These are phyloP conservation scores for Backusella parvicylindrica DNA, from an alignment of 192 early-diverging fungal genomes.

Conservation along the genomic window DNA sequence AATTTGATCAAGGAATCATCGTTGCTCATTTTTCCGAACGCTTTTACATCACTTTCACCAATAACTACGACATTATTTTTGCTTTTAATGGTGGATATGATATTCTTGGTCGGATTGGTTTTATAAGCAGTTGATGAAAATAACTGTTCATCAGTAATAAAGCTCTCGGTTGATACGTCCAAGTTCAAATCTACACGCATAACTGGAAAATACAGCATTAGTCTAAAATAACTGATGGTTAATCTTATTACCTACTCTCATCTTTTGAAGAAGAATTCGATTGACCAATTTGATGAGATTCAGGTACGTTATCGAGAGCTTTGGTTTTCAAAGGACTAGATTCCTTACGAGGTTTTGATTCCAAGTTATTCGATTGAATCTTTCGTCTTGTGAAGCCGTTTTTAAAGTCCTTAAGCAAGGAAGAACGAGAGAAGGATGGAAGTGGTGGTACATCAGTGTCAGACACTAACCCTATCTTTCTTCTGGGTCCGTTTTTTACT, in stretches of 20 bases:
- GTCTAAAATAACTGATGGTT: background rate
- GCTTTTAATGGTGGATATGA: background rate
- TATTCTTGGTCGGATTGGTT: background rate
- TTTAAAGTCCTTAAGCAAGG: constrained; percentile 1
- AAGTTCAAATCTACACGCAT: background rate
- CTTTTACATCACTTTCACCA: background rate
- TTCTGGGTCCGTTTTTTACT: background rate
- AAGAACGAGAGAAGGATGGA: constrained; percentile 1
- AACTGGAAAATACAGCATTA: background rate
- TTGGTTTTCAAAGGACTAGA: background rate
- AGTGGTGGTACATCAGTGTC: background rate
- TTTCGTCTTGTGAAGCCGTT: background rate
- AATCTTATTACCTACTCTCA: background rate
- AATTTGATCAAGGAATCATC: background rate
- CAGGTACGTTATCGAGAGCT: background rate
- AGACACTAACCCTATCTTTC: background rate
- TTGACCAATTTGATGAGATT: background rate
- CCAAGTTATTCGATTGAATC: background rate
- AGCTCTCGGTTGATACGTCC: constrained; percentile 3
- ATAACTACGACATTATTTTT: background rate
- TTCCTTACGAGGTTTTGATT: background rate
- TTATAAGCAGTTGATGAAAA: background rate
- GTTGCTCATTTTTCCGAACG: background rate
- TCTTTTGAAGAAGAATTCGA: background rate
- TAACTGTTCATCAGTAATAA: constrained; percentile 1